phyloP scores from a whole-genome alignment of 2,329 filamentous ascomycete species.

The Parafenestella ontariensis region DNA sequence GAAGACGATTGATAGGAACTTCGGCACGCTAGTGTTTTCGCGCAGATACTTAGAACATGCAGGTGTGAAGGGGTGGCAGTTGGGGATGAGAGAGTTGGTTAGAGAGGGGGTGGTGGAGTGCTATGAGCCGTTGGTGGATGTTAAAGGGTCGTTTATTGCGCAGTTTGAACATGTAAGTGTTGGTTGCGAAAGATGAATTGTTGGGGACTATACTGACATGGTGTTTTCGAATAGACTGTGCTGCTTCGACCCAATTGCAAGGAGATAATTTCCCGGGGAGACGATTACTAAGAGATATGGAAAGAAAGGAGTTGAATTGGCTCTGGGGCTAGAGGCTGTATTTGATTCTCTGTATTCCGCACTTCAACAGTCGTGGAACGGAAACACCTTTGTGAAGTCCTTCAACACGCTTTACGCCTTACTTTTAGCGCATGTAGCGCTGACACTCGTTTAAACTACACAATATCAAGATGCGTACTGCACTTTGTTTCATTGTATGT shows the following conservation, averaged over 20 bases:
- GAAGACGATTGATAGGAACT: constrained; percentile 92
- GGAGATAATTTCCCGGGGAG: constrained; percentile 84
- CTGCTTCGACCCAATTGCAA: constrained; percentile 63
- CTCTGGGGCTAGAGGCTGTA: background rate
- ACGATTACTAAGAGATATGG: constrained; percentile 71
- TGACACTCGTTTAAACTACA: background rate
- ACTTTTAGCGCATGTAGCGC: background rate
- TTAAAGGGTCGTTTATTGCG: constrained; percentile 90
- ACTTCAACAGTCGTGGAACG: constrained; percentile 30
- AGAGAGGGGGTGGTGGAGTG: constrained; percentile 81
- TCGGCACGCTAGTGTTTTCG: constrained; percentile 88
- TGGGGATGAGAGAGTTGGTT: constrained; percentile 87
- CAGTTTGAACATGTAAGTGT: constrained; percentile 89
- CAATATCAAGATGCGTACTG: background rate
- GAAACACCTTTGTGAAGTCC: constrained; percentile 3
- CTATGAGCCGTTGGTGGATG: constrained; percentile 86
- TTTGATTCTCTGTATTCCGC: background rate
- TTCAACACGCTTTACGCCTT: constrained; percentile 11
- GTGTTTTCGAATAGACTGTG: constrained; percentile 34
- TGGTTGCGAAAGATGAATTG: background rate
- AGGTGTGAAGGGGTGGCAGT: constrained; percentile 88
- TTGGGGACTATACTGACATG: constrained; percentile 11
- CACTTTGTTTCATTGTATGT: no score
- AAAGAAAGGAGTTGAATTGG: constrained; percentile 5
- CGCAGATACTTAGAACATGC: constrained; percentile 85